Conservation (phyloP, 768 basidiomycete species). For the Leccinellum albellum region DNA sequence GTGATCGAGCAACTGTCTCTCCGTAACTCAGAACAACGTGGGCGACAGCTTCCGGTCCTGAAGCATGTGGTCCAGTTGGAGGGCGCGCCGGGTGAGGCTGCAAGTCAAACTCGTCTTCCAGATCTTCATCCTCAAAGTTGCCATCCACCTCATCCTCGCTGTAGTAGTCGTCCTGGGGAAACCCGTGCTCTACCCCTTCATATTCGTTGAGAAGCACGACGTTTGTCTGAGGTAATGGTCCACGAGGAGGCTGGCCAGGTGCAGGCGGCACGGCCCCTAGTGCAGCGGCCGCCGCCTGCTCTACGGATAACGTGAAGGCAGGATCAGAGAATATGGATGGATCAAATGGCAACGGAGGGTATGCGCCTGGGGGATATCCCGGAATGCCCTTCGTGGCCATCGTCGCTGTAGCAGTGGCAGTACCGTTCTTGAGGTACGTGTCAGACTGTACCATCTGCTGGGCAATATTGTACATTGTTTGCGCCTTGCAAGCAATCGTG, state of each 20-base stretch:
- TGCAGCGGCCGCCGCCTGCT: constrained; percentile 42
- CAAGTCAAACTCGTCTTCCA: constrained; percentile 30
- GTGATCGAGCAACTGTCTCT: constrained; percentile 23
- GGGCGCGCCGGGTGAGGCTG: constrained; percentile 24
- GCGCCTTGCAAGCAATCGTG: constrained; percentile 42
- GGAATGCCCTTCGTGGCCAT: constrained; percentile 34
- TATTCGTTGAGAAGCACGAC: constrained; percentile 40
- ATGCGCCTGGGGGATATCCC: constrained; percentile 41
- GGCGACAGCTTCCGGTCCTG: constrained; percentile 30
- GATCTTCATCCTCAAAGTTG: constrained; percentile 38
- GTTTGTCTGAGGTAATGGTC: constrained; percentile 30
- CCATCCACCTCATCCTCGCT: constrained; percentile 47
- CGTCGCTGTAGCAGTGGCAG: constrained; percentile 27
- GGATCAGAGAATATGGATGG: constrained; percentile 53
- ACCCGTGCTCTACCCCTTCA: constrained; percentile 34
- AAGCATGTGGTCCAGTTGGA: constrained; percentile 9
- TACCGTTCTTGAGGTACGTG: constrained; percentile 35
- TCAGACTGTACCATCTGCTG: constrained; percentile 58
- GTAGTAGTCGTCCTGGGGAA: constrained; percentile 41
- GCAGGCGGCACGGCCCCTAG: constrained; percentile 28
- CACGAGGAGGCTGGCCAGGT: constrained; percentile 32
- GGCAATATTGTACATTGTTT: constrained; percentile 65
- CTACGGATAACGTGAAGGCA: constrained; percentile 48
- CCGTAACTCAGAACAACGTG: constrained; percentile 42
- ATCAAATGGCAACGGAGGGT: constrained; percentile 45